Conservation (phyloP, 1,284 basidiomycete species). For the Schizophyllum commune region DNA sequence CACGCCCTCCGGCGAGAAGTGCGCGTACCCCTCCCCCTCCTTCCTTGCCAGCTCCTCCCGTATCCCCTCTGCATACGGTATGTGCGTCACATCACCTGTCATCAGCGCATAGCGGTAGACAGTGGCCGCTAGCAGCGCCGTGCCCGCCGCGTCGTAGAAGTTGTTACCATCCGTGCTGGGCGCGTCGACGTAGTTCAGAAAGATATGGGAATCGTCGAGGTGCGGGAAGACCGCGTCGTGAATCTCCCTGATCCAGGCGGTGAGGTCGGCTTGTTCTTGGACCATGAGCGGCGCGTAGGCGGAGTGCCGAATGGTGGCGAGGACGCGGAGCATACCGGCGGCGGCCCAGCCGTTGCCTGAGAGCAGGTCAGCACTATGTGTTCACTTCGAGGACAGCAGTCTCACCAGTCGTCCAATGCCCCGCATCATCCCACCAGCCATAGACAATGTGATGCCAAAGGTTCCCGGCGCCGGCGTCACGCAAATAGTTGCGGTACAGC, state of each 20-base stretch:
- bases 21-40: conserved; percentile 12
- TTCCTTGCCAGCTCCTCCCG: conserved; percentile 40
- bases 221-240: conserved; percentile 60
- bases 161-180: conserved; percentile 37
- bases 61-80: conserved; percentile 51
- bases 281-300: conserved; percentile 42
- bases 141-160: conserved; percentile 72
- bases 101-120: conserved; percentile 65
- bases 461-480: conserved; percentile 14
- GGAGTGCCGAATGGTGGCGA: conserved; percentile 65
- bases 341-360: conserved; percentile 82
- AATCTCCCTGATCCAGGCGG: conserved; percentile 66
- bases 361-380: not conserved
- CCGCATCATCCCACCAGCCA: conserved; percentile 30
- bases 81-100: conserved; percentile 36
- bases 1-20: conserved; percentile 53
- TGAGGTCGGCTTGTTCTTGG: conserved; percentile 52
- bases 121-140: conserved; percentile 70
- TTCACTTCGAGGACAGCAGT: not conserved
- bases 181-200: conserved; percentile 65
- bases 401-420: conserved; percentile 70
- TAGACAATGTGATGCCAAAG: conserved; percentile 65
- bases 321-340: conserved; percentile 78
- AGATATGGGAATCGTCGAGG: conserved; percentile 47
- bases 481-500: conserved; percentile 66